Evolutionary conservation across 1,139 yeast genomes (phyloP), one percentile per base, ranked within the genome.

Genomic region (Debaryomycetaceae sp.): DNA sequence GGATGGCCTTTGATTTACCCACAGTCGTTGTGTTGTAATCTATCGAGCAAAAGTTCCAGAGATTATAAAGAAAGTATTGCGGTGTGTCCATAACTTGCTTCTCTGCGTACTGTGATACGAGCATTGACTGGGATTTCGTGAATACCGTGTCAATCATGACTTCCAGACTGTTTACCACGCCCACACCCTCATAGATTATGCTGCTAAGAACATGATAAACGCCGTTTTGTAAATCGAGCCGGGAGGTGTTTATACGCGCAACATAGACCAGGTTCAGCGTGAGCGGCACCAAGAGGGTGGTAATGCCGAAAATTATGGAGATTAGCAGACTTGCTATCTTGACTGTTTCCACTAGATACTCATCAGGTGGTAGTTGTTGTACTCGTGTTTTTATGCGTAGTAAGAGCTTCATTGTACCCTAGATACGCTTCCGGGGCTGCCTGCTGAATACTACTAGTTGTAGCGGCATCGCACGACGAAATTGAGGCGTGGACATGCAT

Each of bases 181-280:
- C 8, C 38, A 42, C 6, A 47, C 34, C 3, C 29, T 28, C 41
- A 33, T 27, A 8, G 48, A 38, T 1, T 51, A 34, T n/a, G 41
- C 32, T 2, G 55, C 36, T 15, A 59, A 68, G 26, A 73, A 49
- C 4, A 69, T 59, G 20, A 41, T 69, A 72, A 15, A 73, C 45
- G 2, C 79, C 80, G 15, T 51, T 40, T 0, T 74, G 61, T 8
- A 73, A 68, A 34, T 69, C 73, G 4, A 63, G 45, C 39, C 65
- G 75, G 5, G 67, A 57, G 39, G 73, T 68, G 39, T 64, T 62
- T 25, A 73, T 48, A 24, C 61, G 44, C 4, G 65, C 55, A 13
- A 68, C 45, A 37, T 61, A 61, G 10, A 61, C 39, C 0, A 26
- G 29, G 5, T 39, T 37, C 3, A 51, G 35, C 10, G 47, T 28